These are phyloP conservation scores for Fusarium sp. DNA, from an alignment of 2,329 filamentous ascomycete species.

Conservation along the genomic window DNA sequence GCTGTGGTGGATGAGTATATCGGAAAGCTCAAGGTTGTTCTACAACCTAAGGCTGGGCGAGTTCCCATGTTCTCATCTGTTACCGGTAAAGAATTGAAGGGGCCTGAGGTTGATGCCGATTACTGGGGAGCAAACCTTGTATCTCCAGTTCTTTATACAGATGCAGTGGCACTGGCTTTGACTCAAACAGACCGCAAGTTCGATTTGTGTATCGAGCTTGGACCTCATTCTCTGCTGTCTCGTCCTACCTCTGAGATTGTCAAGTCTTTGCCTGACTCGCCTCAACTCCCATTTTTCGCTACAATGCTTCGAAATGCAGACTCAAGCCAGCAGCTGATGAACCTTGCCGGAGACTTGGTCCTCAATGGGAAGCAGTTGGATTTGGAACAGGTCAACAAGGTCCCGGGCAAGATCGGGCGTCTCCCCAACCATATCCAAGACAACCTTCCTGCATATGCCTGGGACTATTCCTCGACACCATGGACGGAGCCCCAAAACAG, in stretches of 20 bases:
- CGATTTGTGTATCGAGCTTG: slow-evolving; percentile 35
- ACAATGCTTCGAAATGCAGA: slow-evolving; percentile 42
- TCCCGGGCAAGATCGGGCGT: slow-evolving; percentile 21
- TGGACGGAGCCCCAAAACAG: slow-evolving; percentile 43
- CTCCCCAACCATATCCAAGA: slow-evolving; percentile 42
- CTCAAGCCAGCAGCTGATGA: slow-evolving; percentile 38
- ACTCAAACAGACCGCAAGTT: slow-evolving; percentile 31
- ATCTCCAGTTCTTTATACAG: slow-evolving; percentile 42
- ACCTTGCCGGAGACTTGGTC: slow-evolving; percentile 38
- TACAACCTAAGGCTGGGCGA: slow-evolving; percentile 29
- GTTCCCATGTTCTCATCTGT: slow-evolving; percentile 43
- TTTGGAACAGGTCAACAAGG: slow-evolving; percentile 34
- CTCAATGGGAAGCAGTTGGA: slow-evolving; percentile 38
- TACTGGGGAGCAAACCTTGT: slow-evolving; percentile 44
- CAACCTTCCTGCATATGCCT: slow-evolving; percentile 40
- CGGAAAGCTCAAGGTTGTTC: slow-evolving; percentile 18
- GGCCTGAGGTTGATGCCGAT: slow-evolving; percentile 37
- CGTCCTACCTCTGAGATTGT: slow-evolving; percentile 40
- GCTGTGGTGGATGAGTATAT: slow-evolving; percentile 37
- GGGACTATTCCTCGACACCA: slow-evolving; percentile 42
- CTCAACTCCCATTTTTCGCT: slow-evolving; percentile 37
- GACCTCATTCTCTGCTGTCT: slow-evolving; percentile 39
- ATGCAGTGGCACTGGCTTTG: slow-evolving; percentile 40
- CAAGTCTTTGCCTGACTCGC: slow-evolving; percentile 24
- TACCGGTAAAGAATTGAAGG: slow-evolving; percentile 28